A percentile compares a stretch with the other conserved stretches of the same genome.
Evolutionary conservation across 495 filamentous ascomycete species (phyloP).

Genomic region (Annulohypoxylon nitens): DNA sequence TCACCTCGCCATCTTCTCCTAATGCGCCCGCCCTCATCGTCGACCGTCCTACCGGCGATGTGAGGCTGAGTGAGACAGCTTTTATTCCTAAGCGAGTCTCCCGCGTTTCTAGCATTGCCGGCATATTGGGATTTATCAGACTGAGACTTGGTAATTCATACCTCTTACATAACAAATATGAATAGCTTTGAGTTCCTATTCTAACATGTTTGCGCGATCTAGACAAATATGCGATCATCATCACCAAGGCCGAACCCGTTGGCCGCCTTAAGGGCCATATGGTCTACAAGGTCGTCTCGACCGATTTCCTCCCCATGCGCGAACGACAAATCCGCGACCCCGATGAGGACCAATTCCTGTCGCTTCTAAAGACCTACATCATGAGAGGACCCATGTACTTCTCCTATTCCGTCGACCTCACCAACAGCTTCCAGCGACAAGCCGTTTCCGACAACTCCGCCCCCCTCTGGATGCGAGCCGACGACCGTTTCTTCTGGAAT

Average conservation of each 20-base stretch:
- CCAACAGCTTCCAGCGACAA: constrained; percentile 94
- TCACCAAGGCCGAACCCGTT: constrained; percentile 93
- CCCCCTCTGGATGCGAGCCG: constrained; percentile 91
- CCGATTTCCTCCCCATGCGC: constrained; percentile 93
- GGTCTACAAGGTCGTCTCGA: constrained; percentile 90
- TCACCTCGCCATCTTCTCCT: constrained; percentile 94
- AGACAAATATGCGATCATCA: constrained; percentile 98
- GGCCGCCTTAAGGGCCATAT: constrained; percentile 91
- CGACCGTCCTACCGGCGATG: constrained; percentile 91
- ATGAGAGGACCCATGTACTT: constrained; percentile 95
- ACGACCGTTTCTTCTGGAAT: constrained; percentile 99
- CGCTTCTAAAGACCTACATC: constrained; percentile 80
- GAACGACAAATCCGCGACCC: constrained; percentile 90
- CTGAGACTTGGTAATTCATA: constrained; percentile 80
- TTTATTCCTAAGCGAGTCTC: constrained; percentile 84
- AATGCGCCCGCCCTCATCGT: constrained; percentile 87
- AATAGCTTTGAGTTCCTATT: background rate
- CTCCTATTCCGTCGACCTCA: constrained; percentile 94
- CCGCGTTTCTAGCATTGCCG: constrained; percentile 80
- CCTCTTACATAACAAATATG: background rate
- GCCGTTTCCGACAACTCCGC: constrained; percentile 73
- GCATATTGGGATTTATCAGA: constrained; percentile 91
- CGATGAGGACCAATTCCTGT: constrained; percentile 92
- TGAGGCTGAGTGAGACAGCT: constrained; percentile 83
- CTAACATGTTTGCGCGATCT: constrained; percentile 25